Base-by-base conservation (phyloP, 2,329 filamentous ascomycete genomes). In the Colletotrichum sidae region DNA sequence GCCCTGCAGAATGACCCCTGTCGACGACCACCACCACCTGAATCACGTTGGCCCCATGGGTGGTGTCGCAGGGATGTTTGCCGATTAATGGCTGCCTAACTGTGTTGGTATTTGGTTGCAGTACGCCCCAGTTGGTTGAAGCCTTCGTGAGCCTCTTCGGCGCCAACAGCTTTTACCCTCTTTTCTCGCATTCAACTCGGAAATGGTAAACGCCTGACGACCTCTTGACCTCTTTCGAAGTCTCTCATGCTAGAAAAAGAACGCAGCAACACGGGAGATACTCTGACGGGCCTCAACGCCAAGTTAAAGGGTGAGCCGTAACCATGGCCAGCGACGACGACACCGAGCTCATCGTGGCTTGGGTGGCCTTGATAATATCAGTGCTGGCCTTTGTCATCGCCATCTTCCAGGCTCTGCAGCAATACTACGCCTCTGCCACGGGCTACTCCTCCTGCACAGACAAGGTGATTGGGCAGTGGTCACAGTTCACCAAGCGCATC, bases 381-480 rank as follows among this genome's bases (percentile, higher is more conserved):
- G 38, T 67, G 34, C 35, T 60, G 6, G 65, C 65, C 13, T 67
- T 67, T 37, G 25, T 63, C 51, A 64, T 67, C 7, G 45, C 65
- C 7, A 67, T 60, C 12, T 60, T 67, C 10, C 65, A 67, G 12
- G 60, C 65, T 4, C 49, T 67, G 4, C 61, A 65, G 13, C 60
- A 64, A 8, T 67, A 67, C 33, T 67, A 54, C 15, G 41, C 60
- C 2, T 67, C 61, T 8, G 60, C 61, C 11, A 67, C 38, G 10
- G 65, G 55, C 1, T 65, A 65, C n/a, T 55, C 65, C 2, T 54
- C 51, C 6, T 67, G 61, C 5, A 60, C 55, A 2, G 13, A 45
- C 4, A 58, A 67, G 15, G 55, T 67, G 35, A 65, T 67, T 33
- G 65, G 60, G 6, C 50, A 60, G 1, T 67, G 65, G 65, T 45